Evolutionary conservation across 2,329 filamentous ascomycete species (phyloP).

Genomic region (Cladophialophora psammophila): DNA sequence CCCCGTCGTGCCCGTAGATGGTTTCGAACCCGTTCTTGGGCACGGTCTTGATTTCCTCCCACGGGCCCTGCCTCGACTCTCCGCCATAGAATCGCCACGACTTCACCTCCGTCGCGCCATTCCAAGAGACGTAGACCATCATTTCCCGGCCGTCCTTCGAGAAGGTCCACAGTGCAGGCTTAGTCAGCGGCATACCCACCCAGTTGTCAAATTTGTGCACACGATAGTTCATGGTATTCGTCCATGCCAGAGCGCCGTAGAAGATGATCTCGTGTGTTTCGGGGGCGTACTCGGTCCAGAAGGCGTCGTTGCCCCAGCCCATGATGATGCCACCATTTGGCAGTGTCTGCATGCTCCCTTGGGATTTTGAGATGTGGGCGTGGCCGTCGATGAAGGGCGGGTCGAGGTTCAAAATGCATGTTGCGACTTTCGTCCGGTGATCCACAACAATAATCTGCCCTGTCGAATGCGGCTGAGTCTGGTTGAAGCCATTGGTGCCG

Average conservation of each 20-base stretch:
- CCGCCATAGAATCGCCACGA: conserved; percentile 48
- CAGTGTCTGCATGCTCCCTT: conserved; percentile 51
- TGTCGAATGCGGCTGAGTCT: conserved; percentile 48
- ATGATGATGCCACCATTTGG: conserved; percentile 50
- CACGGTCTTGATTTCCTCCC: conserved; percentile 42
- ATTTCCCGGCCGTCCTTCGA: conserved; percentile 41
- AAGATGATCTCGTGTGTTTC: conserved; percentile 44
- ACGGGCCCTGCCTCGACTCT: conserved; percentile 43
- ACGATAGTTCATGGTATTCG: conserved; percentile 52
- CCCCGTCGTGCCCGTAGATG: conserved; percentile 41
- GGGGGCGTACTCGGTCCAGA: conserved; percentile 50
- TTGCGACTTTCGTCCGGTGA: conserved; percentile 47
- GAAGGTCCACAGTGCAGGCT: conserved; percentile 52
- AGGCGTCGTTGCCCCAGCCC: conserved; percentile 53
- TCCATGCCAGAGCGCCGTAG: conserved; percentile 47
- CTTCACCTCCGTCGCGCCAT: conserved; percentile 58
- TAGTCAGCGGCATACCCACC: conserved; percentile 50
- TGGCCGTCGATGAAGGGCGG: conserved; percentile 37
- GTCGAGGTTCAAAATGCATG: conserved; percentile 45
- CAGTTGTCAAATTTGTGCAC: conserved; percentile 51
- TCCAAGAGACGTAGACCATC: conserved; percentile 53
- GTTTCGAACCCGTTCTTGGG: conserved; percentile 52
- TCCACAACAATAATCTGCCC: conserved; percentile 51
- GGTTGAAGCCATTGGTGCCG: conserved; percentile 52
- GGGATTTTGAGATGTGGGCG: conserved; percentile 37